Evolutionary conservation across 2,329 filamentous ascomycete species (phyloP), one percentile per base, ranked within the genome.

Genomic region (Claviceps purpurea): DNA sequence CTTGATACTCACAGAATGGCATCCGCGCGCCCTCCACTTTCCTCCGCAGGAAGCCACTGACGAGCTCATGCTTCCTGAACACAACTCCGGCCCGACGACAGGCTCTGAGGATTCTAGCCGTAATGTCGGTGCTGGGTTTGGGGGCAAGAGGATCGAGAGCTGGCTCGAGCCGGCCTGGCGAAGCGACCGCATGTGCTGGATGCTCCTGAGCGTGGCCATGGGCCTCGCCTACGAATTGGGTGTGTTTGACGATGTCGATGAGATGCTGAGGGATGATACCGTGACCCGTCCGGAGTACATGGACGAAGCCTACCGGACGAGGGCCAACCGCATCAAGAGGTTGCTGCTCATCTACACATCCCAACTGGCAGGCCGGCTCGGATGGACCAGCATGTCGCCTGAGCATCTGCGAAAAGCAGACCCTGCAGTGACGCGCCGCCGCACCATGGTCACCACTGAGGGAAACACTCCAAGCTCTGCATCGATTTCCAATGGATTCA

Each of bases 141-240:
- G 89, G 45, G 89, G 88, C 10, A 84, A 87, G 65, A 76, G 89
- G 30, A 93, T 96, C 57, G 89, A 95, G 63, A 91, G 89, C 65
- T 97, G 93, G 89, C 79, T 97, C 4, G 93, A 98, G 66, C 93
- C 93, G 2, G 91, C 89, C 8, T 96, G 91, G 89, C 79, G 91
- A 60, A 89, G 85, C 57, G 91, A 96, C 62, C 85, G 89, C 51
- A 95, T 96, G 87, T 95, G 88, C 64, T 96, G 91, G 91, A 96
- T 96, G 89, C 73, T 97, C 14, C 76, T 97, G 34, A 94, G 89
- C 62, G 94, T 89, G 40, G 89, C 89, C 14, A 87, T 91, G 73
- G 87, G 89, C 1, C 73, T 97, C 40, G 89, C 87, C 0, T 95
- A 95, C 59, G 93, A 98, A 66, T 80, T 98, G 37, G 93, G 93